These are phyloP conservation scores for Rhodamnia argentea DNA, from an alignment of 345 rosid species.

Conservation along the genomic window DNA sequence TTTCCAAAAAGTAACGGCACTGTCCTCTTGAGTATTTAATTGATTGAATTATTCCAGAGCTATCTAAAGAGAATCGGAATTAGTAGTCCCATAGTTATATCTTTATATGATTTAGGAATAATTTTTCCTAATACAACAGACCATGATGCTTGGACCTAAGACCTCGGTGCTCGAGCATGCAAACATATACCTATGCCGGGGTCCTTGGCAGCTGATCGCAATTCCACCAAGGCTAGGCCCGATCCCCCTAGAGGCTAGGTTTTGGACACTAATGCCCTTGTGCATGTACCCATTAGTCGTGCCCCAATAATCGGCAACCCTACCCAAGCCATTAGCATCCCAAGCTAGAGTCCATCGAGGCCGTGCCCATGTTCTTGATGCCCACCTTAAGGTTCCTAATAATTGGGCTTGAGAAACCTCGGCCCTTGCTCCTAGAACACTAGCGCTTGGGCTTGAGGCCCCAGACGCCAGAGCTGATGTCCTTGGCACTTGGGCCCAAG, in stretches of 20 bases:
- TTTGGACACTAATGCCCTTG: neutral
- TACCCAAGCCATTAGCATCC: neutral
- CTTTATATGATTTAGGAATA: neutral
- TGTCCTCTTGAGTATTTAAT: neutral
- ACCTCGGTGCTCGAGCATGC: neutral
- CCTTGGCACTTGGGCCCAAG: too few species aligned
- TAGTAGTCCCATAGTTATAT: too few species aligned
- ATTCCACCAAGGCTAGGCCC: neutral
- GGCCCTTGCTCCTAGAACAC: neutral
- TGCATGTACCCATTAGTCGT: neutral
- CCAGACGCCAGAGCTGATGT: too few species aligned
- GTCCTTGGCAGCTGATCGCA: fast-evolving
- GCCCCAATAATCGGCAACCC: neutral
- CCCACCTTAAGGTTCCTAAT: neutral
- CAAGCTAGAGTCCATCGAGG: neutral
- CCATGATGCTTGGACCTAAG: neutral
- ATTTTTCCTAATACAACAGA: neutral
- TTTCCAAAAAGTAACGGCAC: too few species aligned
- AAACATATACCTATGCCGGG: neutral
- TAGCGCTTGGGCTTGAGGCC: too few species aligned
- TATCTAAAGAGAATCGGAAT: too few species aligned
- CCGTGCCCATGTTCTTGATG: too few species aligned
- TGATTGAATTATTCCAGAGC: neutral
- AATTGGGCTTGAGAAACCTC: neutral
- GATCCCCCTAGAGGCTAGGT: neutral